A percentile compares a stretch with the other conserved stretches of the same genome.
Conservation (phyloP, 2,329 filamentous ascomycete species). For the Ceratocystis albifundus region DNA sequence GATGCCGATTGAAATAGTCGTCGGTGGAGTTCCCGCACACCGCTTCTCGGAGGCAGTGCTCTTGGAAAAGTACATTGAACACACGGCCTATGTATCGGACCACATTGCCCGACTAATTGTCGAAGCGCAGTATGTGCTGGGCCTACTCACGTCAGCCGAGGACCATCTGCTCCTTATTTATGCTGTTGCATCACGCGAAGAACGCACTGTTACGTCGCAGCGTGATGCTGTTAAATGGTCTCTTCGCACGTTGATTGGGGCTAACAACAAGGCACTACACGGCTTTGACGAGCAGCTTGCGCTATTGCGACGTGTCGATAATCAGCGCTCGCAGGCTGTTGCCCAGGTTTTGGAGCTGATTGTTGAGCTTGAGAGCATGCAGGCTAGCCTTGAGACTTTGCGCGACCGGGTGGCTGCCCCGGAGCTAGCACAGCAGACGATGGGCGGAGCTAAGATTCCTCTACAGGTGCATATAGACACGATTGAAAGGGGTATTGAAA, state of each 20-base stretch:
- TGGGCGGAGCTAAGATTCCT: conserved; percentile 38
- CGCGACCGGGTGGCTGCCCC: conserved; percentile 59
- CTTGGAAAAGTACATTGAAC: conserved; percentile 62
- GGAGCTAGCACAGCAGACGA: conserved; percentile 43
- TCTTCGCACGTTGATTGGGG: conserved; percentile 65
- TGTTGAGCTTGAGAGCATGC: conserved; percentile 62
- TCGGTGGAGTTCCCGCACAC: conserved; percentile 12
- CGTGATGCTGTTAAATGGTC: conserved; percentile 56
- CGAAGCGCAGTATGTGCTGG: conserved; percentile 57
- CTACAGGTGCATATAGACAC: conserved; percentile 64
- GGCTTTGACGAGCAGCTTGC: conserved; percentile 52
- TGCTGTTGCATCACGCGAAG: conserved; percentile 54
- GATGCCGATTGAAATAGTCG: conserved; percentile 19
- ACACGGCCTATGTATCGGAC: conserved; percentile 57
- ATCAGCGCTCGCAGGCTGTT: conserved; percentile 54
- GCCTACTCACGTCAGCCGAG: conserved; percentile 56
- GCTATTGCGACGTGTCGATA: conserved; percentile 53
- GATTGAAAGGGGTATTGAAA: conserved; percentile 60
- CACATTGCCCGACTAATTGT: conserved; percentile 56
- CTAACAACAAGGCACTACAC: conserved; percentile 48
- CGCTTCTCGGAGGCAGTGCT: conserved; percentile 46
- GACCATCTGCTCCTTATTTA: conserved; percentile 58
- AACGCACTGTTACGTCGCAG: conserved; percentile 44
- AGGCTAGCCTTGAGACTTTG: conserved; percentile 57
- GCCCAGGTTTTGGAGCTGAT: conserved; percentile 58